Evolutionary conservation across 768 basidiomycete genomes (phyloP).

Genomic region (Termitomyces sp.): DNA sequence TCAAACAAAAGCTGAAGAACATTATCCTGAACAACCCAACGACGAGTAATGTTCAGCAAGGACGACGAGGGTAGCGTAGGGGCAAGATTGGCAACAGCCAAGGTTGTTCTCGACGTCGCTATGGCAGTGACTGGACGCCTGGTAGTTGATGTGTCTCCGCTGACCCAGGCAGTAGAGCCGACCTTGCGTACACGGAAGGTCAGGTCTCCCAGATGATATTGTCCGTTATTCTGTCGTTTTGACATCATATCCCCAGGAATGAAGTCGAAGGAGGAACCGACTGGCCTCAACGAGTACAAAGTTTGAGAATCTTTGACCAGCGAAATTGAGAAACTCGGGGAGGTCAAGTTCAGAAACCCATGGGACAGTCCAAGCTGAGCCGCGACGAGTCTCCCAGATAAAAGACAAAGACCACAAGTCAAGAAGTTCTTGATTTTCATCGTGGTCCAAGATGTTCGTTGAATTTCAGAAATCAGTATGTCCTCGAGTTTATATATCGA

Average conservation of each 20-base stretch:
- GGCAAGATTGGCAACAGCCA: slow-evolving; percentile 46
- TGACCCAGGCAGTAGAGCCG: slow-evolving; percentile 43
- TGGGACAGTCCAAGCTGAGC: slow-evolving; percentile 40
- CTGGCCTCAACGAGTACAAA: slow-evolving; percentile 44
- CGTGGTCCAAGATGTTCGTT: background rate
- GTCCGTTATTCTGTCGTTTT: slow-evolving; percentile 40
- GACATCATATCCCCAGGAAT: slow-evolving; percentile 51
- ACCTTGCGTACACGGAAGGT: slow-evolving; percentile 47
- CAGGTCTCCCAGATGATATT: slow-evolving; percentile 55
- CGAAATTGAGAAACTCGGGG: slow-evolving; percentile 39
- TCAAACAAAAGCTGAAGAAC: slow-evolving; percentile 47
- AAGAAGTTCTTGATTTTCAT: slow-evolving; percentile 6
- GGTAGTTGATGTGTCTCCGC: slow-evolving; percentile 40
- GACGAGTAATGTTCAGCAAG: slow-evolving; percentile 46
- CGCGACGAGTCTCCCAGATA: slow-evolving; percentile 6
- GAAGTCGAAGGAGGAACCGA: slow-evolving; percentile 42
- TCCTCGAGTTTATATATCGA: slow-evolving; percentile 2
- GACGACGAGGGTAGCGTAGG: slow-evolving; percentile 44
- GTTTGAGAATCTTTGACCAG: slow-evolving; percentile 57
- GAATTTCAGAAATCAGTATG: background rate
- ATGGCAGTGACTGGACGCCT: slow-evolving; percentile 36
- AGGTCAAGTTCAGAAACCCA: slow-evolving; percentile 45
- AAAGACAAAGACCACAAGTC: slow-evolving; percentile 1
- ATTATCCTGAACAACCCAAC: slow-evolving; percentile 42
- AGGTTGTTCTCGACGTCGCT: slow-evolving; percentile 36